phyloP scores from a whole-genome alignment of 768 basidiomycete genomes.

The Daedalea quercina region DNA sequence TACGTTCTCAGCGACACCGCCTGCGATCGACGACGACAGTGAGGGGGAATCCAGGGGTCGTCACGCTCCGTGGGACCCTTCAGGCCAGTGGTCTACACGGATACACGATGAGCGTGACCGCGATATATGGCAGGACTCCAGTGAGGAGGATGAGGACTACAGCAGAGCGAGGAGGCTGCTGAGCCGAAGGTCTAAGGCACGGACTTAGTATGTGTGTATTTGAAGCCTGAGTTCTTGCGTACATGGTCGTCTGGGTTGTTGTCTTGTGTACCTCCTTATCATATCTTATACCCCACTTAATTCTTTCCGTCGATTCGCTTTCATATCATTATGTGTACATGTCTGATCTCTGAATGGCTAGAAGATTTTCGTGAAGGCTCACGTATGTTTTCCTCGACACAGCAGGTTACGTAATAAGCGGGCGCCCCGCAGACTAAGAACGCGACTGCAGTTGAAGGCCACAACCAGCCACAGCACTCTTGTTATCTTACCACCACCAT shows the following conservation, averaged over 20 bases:
- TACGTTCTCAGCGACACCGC: constrained; percentile 68
- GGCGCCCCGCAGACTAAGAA: background rate
- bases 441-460: background rate
- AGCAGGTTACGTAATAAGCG: background rate
- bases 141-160: constrained; percentile 71
- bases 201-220: background rate
- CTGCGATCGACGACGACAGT: constrained; percentile 47
- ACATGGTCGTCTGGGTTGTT: background rate
- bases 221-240: background rate
- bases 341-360: too few relatives aligned
- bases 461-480: background rate
- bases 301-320: background rate
- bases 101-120: constrained; percentile 9
- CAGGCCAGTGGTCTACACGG: constrained; percentile 16
- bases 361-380: too few relatives aligned
- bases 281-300: background rate
- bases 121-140: constrained; percentile 69
- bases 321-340: background rate
- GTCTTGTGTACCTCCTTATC: background rate
- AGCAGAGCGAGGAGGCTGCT: constrained; percentile 48
- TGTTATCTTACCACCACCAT: constrained; percentile 2
- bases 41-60: constrained; percentile 14
- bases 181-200: constrained; percentile 33
- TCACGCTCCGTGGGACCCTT: constrained; percentile 18
- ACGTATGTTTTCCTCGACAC: background rate